Base-by-base conservation (phyloP, 352 stramenopile genomes). In the Phytophthora tentaculata region DNA sequence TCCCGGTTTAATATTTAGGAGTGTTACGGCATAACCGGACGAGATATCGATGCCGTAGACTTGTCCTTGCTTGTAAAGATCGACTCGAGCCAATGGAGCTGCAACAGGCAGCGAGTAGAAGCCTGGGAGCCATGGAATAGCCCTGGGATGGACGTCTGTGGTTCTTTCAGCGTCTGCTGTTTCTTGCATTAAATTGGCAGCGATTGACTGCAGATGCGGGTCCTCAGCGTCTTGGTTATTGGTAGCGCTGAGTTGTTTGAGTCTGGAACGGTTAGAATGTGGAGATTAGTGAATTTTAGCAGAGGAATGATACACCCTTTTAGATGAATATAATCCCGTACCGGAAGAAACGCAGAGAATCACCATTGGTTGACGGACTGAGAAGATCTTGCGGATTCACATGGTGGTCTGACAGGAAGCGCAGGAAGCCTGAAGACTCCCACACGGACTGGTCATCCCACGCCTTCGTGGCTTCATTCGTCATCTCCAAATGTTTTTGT, bases 21-120 rank as follows among this genome's bases (percentile, higher is more conserved):
- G 68, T 14, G 65, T 76, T 9, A 94, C 86, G 0, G 87, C 88
- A 48, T 81, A 92, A 6, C 86, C 90, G 0, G 87, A 96, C 17
- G 88, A 91, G 10, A 87, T 83, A 53, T 96, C 89, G 44, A 97
- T 94, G 28, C 88, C 89, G 51, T 92, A 95, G n/a, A 92, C 50
- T 62, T 88, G 56, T 2, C 83, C 84, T 10, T 67, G 35, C 35
- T 74, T 54, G 55, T 94, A 92, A 17, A 89, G 54, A 32, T 67
- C 63, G 13, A 86, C 61, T 16, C 72, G 71, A 19, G 80, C 73
- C 24, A 94, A 71, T 44, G 80, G 77, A 12, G 69, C 69, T 16
- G 73, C 54, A 23, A 72, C 71, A 28, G 86, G 83, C 22, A 94
- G 68, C 43, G 77, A 87, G 56, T 85, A 94, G 67, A 94, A 94